Evolutionary conservation across 192 early-diverging fungal species (phyloP).

Genomic region (Backusella liffmaniae): DNA sequence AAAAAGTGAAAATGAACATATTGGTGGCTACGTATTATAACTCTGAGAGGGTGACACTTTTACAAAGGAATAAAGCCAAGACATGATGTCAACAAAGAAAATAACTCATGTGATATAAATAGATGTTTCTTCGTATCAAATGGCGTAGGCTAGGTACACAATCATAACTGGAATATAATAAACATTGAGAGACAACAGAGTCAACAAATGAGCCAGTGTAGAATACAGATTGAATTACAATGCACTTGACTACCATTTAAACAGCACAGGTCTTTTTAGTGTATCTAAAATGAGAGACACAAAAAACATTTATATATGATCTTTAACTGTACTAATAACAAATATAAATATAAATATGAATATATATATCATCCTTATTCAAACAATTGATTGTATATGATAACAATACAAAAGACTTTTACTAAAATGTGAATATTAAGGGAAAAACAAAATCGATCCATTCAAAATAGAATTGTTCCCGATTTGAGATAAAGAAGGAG

Average conservation of each 20-base stretch:
- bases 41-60: too few relatives aligned
- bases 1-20: too few relatives aligned
- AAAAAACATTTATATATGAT: neutral
- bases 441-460: neutral
- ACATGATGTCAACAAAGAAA: too few relatives aligned
- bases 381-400: neutral
- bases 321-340: neutral
- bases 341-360: too few relatives aligned
- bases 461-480: neutral
- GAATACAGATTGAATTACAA: neutral
- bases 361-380: too few relatives aligned
- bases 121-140: too few relatives aligned
- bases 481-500: neutral
- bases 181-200: neutral
- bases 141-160: too few relatives aligned
- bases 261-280: neutral
- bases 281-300: neutral
- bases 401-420: neutral
- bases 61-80: too few relatives aligned
- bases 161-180: neutral
- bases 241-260: neutral
- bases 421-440: conserved; percentile 7
- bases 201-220: neutral
- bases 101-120: too few relatives aligned
- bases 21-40: too few relatives aligned